These are phyloP conservation scores for Karstenula rhodostoma DNA, from an alignment of 2,329 filamentous ascomycete species.

Conservation along the genomic window DNA sequence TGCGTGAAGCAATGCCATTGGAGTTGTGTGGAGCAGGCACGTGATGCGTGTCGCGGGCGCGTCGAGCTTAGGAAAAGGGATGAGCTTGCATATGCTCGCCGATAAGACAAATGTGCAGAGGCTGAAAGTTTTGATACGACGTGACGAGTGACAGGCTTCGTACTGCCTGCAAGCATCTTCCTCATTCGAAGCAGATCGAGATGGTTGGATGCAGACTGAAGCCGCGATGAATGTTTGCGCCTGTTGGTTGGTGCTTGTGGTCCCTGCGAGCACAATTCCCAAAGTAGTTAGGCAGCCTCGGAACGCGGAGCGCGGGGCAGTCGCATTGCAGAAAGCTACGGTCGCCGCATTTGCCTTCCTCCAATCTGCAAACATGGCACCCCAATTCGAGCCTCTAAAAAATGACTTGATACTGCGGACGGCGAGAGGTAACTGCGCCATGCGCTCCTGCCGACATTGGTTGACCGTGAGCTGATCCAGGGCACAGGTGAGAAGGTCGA, in stretches of 20 bases:
- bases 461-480: constrained; percentile 24
- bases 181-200: background rate
- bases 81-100: constrained; percentile 10
- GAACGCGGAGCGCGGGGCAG: constrained; percentile 33
- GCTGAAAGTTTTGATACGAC: background rate
- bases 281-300: constrained; percentile 29
- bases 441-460: background rate
- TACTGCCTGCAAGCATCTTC: constrained; percentile 32
- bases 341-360: background rate
- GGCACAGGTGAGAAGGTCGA: constrained; percentile 83
- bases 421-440: constrained; percentile 72
- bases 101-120: background rate
- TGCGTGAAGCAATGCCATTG: constrained; percentile 29
- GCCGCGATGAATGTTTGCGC: constrained; percentile 3
- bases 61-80: constrained; percentile 26
- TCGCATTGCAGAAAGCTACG: constrained; percentile 15
- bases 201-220: background rate
- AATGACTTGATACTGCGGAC: constrained; percentile 93
- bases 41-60: constrained; percentile 40
- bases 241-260: background rate
- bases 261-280: constrained; percentile 25
- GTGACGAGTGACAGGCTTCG: constrained; percentile 19
- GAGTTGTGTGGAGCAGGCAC: constrained; percentile 26
- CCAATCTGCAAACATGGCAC: constrained; percentile 63
- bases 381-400: constrained; percentile 81